Percentiles rank a stretch among this genome's conserved stretches.
Conservation (phyloP, 1,139 yeast species). For the Saccharomycopsis hybrid region DNA sequence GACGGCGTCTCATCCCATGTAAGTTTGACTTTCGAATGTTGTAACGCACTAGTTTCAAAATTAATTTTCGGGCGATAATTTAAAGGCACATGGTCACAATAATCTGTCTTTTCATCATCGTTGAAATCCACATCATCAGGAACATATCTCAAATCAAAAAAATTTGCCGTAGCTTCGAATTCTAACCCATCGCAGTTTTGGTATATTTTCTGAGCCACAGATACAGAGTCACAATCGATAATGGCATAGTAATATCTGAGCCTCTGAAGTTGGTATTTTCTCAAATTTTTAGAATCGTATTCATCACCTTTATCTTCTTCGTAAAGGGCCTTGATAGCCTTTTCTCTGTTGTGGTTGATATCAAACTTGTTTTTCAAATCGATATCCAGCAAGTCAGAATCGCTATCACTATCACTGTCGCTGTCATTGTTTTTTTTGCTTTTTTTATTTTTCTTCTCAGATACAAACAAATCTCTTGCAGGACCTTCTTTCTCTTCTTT, state of each 20-base stretch:
- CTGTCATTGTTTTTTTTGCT: constrained; percentile 32
- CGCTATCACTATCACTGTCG: constrained; percentile 46
- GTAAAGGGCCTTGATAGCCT: constrained; percentile 32
- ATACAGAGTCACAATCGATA: constrained; percentile 72
- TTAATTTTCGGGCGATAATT: constrained; percentile 70
- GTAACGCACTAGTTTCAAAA: constrained; percentile 89
- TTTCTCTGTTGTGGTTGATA: constrained; percentile 13
- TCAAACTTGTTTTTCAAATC: constrained; percentile 21
- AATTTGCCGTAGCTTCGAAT: constrained; percentile 91
- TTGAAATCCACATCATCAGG: constrained; percentile 90
- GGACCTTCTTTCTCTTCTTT: constrained; percentile 92
- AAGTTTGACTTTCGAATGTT: constrained; percentile 85
- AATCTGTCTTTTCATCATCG: constrained; percentile 63
- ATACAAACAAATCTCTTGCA: constrained; percentile 70
- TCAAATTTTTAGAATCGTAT: constrained; percentile 57
- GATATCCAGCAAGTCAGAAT: constrained; percentile 32
- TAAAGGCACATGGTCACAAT: constrained; percentile 64
- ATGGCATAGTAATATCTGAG: constrained; percentile 88
- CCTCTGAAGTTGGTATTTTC: constrained; percentile 83
- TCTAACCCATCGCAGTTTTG: constrained; percentile 91
- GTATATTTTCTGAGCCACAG: constrained; percentile 71
- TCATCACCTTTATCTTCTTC: constrained; percentile 70
- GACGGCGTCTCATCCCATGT: constrained; percentile 99
- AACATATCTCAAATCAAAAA: constrained; percentile 84
- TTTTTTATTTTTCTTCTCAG: constrained; percentile 33